Percentiles rank a stretch among this genome's conserved stretches.
phyloP scores from a whole-genome alignment of 164 flowering plant genomes.

The Magnolia sinica region DNA sequence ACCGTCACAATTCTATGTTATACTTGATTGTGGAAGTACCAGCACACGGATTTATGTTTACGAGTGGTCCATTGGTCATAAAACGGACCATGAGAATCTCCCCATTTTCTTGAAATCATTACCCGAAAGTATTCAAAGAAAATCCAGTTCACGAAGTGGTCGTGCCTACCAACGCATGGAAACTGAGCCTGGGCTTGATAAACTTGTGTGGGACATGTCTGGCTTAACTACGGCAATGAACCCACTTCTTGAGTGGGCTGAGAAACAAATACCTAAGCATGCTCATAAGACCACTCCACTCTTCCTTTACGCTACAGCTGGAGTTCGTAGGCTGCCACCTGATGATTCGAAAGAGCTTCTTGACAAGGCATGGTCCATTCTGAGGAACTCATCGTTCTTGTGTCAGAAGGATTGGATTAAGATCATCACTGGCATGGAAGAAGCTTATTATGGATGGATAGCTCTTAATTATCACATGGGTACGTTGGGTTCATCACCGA shows the following conservation, averaged over 20 bases:
- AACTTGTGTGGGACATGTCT: conserved; percentile 68
- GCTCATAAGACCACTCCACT: conserved; percentile 77
- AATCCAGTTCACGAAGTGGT: conserved; percentile 48
- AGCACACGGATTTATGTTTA: conserved; percentile 89
- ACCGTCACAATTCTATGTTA: conserved; percentile 63
- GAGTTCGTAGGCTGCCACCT: conserved; percentile 75
- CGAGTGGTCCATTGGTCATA: conserved; percentile 45
- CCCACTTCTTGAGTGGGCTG: conserved; percentile 89
- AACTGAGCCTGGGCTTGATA: conserved; percentile 95
- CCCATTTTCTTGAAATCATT: conserved; percentile 61
- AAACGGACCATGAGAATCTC: conserved; percentile 35
- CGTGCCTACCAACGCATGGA: conserved; percentile 95
- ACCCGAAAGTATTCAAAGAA: conserved; percentile 44
- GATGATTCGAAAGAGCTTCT: conserved; percentile 87
- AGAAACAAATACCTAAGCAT: conserved; percentile 82
- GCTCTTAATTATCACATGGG: conserved; percentile 79
- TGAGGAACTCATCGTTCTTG: conserved; percentile 60
- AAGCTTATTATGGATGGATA: conserved; percentile 98
- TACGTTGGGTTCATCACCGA: conserved; percentile 56
- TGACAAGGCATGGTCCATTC: conserved; percentile 70
- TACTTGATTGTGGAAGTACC: conserved; percentile 95
- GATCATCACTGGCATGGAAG: conserved; percentile 81
- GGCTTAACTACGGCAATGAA: conserved; percentile 70
- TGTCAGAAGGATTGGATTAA: conserved; percentile 81
- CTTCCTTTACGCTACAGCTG: conserved; percentile 92